Percentiles rank a stretch among this genome's conserved stretches.
These are phyloP conservation scores for Carex littledalei DNA, from an alignment of 176 grass and related monocot species.

Conservation along the genomic window DNA sequence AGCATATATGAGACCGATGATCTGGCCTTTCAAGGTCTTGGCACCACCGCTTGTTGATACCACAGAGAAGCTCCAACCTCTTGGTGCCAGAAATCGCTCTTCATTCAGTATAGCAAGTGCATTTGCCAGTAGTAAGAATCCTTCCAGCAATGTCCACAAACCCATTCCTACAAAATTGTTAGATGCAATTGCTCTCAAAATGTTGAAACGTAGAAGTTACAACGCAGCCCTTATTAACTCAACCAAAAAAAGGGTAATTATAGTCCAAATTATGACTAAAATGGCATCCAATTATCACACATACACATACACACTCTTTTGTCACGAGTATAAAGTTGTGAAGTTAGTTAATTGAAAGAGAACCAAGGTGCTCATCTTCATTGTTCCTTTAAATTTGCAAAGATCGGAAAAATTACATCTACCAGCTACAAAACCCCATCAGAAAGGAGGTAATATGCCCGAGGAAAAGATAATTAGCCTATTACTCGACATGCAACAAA, in stretches of 20 bases:
- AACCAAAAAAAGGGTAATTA: background rate
- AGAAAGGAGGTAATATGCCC: background rate
- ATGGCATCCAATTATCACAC: background rate
- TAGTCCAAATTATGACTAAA: background rate
- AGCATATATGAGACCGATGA: constrained; percentile 68
- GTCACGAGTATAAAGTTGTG: background rate
- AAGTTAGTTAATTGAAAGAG: background rate
- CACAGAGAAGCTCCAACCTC: constrained; percentile 83
- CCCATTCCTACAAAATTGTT: constrained; percentile 51
- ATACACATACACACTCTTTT: background rate
- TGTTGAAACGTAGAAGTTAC: background rate
- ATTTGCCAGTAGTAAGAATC: constrained; percentile 69
- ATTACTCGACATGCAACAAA: background rate
- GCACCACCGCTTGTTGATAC: constrained; percentile 60
- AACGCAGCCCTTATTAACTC: background rate
- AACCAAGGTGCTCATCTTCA: background rate
- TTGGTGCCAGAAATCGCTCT: constrained; percentile 66
- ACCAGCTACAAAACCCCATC: background rate
- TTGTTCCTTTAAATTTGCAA: background rate
- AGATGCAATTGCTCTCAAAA: background rate
- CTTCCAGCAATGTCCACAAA: constrained; percentile 68
- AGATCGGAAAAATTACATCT: background rate
- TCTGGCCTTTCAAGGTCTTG: constrained; percentile 70
- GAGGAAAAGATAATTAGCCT: background rate
- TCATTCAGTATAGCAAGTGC: constrained; percentile 77